Conservation (phyloP, 805 yeast species). For the Schwanniomyces pseudopolymorphus region DNA sequence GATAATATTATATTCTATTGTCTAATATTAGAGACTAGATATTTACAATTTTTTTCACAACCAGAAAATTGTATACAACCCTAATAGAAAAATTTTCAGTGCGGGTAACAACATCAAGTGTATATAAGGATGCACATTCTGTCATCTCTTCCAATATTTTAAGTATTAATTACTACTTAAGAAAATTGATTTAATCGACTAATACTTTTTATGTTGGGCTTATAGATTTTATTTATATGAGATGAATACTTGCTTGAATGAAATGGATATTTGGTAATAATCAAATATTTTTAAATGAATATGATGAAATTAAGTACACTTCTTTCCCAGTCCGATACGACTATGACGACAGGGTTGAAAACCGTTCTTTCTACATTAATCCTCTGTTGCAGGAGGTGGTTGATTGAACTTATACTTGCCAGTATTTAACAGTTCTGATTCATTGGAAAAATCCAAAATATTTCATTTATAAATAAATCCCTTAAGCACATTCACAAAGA, state of each 20-base stretch:
- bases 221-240: slow-evolving; percentile 14
- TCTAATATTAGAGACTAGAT: background rate
- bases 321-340: slow-evolving; percentile 93
- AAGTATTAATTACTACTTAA: background rate
- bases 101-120: background rate
- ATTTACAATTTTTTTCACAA: background rate
- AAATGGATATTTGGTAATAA: background rate
- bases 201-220: slow-evolving; percentile 20
- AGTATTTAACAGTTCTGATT: slow-evolving; percentile 71
- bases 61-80: background rate
- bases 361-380: slow-evolving; percentile 38
- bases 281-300: slow-evolving; percentile 17
- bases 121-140: background rate
- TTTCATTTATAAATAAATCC: slow-evolving; percentile 11
- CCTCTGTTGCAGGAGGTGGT: slow-evolving; percentile 40
- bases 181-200: background rate
- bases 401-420: slow-evolving; percentile 79
- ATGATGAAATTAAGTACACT: slow-evolving; percentile 59
- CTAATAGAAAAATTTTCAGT: slow-evolving; percentile 2
- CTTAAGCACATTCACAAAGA: slow-evolving; percentile 26
- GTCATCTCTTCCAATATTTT: background rate
- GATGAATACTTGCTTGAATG: background rate
- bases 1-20: too few species aligned
- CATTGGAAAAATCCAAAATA: slow-evolving; percentile 17
- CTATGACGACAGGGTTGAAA: slow-evolving; percentile 87